Percentiles rank a stretch among this genome's conserved stretches.
Evolutionary conservation across 2,329 filamentous ascomycete species (phyloP).

Genomic region (Paramyrothecium roridum): DNA sequence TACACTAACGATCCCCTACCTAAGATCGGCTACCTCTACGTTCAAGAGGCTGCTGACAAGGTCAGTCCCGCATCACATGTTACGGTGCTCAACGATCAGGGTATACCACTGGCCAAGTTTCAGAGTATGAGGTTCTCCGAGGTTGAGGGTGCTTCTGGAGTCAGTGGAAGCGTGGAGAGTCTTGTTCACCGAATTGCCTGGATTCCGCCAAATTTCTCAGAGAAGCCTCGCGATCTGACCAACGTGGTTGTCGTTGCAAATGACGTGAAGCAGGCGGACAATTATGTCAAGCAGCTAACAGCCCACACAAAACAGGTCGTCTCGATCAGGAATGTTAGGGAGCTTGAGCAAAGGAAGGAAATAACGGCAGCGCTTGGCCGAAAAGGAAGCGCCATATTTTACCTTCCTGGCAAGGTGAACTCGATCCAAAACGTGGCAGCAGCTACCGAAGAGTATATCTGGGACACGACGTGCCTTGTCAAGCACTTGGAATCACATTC

Average conservation of each 20-base stretch:
- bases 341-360: neutral
- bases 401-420: neutral
- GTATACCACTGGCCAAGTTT: conserved; percentile 3
- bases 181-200: conserved; percentile 9
- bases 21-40: conserved; percentile 5
- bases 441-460: neutral
- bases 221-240: conserved; percentile 2
- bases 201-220: conserved; percentile 1
- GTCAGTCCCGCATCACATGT: conserved; percentile 2
- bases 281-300: neutral
- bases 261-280: neutral
- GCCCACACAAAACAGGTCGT: neutral
- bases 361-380: neutral
- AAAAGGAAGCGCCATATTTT: neutral
- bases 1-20: neutral
- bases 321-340: neutral
- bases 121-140: conserved; percentile 5
- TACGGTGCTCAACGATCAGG: neutral
- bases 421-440: neutral
- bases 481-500: neutral
- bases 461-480: neutral
- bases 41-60: conserved; percentile 1
- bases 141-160: conserved; percentile 2
- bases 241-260: neutral
- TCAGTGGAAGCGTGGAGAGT: conserved; percentile 4